Conservation (phyloP, 148 eudicot species). For the Rhododendron ferrugineum region DNA sequence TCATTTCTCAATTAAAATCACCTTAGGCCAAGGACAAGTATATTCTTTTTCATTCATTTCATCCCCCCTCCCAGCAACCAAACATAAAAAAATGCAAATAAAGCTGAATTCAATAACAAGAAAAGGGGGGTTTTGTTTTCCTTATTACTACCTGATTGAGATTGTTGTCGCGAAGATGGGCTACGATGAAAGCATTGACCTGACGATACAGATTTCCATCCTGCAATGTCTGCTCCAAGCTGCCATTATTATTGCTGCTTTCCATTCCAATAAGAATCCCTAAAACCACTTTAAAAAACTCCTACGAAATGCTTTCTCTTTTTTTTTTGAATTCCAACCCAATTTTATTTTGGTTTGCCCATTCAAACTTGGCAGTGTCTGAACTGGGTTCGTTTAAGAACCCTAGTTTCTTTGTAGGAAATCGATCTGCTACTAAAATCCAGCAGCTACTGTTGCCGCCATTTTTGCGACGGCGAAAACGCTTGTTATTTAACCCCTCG, state of each 20-base stretch:
- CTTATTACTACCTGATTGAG: constrained; percentile 46
- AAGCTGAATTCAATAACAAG: neutral
- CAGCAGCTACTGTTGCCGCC: neutral
- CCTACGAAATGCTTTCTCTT: neutral
- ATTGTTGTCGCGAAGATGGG: constrained; percentile 79
- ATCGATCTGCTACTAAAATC: neutral
- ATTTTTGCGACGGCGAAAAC: neutral
- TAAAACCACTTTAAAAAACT: neutral
- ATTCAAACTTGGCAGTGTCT: too few species aligned
- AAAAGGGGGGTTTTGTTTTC: neutral
- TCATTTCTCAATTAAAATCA: too few species aligned
- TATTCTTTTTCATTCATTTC: too few species aligned
- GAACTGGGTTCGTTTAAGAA: neutral
- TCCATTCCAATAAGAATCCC: constrained; percentile 8
- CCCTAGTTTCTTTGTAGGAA: neutral
- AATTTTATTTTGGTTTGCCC: neutral
- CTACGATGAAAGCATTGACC: constrained; percentile 60
- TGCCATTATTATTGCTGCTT: constrained; percentile 26
- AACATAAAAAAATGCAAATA: neutral
- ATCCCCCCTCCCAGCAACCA: neutral
- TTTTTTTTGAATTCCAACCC: neutral
- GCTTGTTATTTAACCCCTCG: neutral
- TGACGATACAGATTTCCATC: constrained; percentile 71
- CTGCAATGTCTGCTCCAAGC: constrained; percentile 57
- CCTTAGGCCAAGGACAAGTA: too few species aligned